Conservation (phyloP, 1,284 basidiomycete genomes). For the Melanopsichium pennsylvanicum region DNA sequence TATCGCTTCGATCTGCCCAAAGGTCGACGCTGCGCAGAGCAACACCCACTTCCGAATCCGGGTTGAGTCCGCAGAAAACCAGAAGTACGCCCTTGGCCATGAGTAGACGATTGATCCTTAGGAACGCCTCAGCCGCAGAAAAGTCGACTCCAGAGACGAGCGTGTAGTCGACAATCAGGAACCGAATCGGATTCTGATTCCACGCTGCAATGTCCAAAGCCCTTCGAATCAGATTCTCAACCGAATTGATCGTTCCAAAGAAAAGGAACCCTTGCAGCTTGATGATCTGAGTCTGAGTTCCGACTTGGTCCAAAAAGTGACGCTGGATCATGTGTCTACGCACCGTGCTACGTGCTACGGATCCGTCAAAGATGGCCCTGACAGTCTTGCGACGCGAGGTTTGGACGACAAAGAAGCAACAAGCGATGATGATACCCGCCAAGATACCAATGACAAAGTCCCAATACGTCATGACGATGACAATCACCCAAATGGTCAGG, state of each 20-base stretch:
- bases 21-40: constrained; percentile 72
- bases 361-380: constrained; percentile 61
- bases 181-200: constrained; percentile 82
- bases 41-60: constrained; percentile 61
- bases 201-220: constrained; percentile 80
- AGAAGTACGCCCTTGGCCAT: constrained; percentile 79
- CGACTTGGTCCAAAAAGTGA: constrained; percentile 87
- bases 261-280: constrained; percentile 90
- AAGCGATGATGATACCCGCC: constrained; percentile 89
- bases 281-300: constrained; percentile 88
- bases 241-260: constrained; percentile 90
- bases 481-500: constrained; percentile 70
- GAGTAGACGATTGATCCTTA: constrained; percentile 85
- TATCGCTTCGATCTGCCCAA: constrained; percentile 69
- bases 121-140: constrained; percentile 92
- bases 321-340: constrained; percentile 86
- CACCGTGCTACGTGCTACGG: constrained; percentile 78
- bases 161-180: constrained; percentile 72
- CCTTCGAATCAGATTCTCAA: constrained; percentile 78
- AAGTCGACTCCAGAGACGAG: constrained; percentile 91
- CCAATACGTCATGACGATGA: constrained; percentile 76
- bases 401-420: constrained; percentile 94
- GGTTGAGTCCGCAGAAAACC: constrained; percentile 81
- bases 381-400: constrained; percentile 75
- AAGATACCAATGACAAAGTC: constrained; percentile 89